phyloP scores from a whole-genome alignment of 306 rosid species.

The Vicia faba region DNA sequence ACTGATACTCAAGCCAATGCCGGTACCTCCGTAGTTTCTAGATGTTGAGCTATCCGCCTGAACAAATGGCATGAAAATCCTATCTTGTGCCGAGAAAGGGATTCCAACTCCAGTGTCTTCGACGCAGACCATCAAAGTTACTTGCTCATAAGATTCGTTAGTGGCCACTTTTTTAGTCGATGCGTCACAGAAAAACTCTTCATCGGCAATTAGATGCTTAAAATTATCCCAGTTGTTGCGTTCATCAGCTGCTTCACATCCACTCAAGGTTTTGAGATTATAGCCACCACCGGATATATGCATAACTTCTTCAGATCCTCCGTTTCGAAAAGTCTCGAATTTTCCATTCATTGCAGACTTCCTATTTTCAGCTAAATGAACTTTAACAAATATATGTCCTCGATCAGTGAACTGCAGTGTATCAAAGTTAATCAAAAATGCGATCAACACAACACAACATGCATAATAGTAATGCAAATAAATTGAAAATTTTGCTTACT shows the following conservation, averaged over 20 bases:
- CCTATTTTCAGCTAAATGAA: constrained; percentile 67
- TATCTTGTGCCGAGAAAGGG: constrained; percentile 80
- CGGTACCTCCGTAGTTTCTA: constrained; percentile 94
- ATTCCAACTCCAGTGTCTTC: constrained; percentile 98
- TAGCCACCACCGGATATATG: constrained; percentile 47
- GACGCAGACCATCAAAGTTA: constrained; percentile 78
- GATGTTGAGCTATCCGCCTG: constrained; percentile 99
- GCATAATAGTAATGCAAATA: constrained; percentile 5
- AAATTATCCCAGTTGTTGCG: constrained; percentile 84
- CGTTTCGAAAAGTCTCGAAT: constrained; percentile 52
- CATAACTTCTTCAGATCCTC: constrained; percentile 58
- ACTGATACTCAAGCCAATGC: constrained; percentile 96
- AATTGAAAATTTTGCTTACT: constrained; percentile 52
- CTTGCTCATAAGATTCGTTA: constrained; percentile 58
- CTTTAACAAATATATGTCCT: constrained; percentile 92
- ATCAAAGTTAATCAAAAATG: constrained; percentile 32
- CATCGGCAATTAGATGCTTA: constrained; percentile 66
- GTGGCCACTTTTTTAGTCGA: constrained; percentile 40
- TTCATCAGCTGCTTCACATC: constrained; percentile 89
- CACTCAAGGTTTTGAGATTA: constrained; percentile 77
- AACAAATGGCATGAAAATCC: constrained; percentile 92
- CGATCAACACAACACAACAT: constrained; percentile 21
- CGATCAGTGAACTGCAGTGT: constrained; percentile 89
- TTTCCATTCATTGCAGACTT: constrained; percentile 52
- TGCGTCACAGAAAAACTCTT: constrained; percentile 57